Conservation (phyloP, 2,329 filamentous ascomycete genomes). For the Hymenoscyphus fructigenus region DNA sequence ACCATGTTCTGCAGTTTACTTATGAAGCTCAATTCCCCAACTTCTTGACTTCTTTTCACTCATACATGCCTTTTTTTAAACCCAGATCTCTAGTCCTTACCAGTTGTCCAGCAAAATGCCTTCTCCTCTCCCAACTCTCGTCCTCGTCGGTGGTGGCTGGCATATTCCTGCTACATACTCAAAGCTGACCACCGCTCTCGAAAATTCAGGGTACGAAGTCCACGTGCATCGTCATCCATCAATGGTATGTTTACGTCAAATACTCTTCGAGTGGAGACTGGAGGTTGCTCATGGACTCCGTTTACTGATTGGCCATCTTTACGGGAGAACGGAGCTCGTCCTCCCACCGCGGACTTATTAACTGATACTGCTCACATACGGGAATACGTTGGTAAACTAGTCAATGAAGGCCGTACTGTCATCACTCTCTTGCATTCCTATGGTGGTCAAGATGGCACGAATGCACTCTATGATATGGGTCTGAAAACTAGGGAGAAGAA, state of each 20-base stretch:
- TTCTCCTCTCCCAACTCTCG: slow-evolving; percentile 8
- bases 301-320: neutral
- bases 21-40: too few relatives aligned
- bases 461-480: slow-evolving; percentile 13
- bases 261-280: too few relatives aligned
- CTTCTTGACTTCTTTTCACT: too few relatives aligned
- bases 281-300: neutral
- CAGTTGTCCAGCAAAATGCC: neutral
- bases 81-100: too few relatives aligned
- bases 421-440: slow-evolving; percentile 19
- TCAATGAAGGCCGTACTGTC: slow-evolving; percentile 8
- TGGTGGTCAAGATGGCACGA: slow-evolving; percentile 19
- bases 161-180: slow-evolving; percentile 14
- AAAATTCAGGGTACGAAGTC: slow-evolving; percentile 14
- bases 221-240: slow-evolving; percentile 13
- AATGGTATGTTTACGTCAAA: slow-evolving; percentile 7
- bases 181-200: slow-evolving; percentile 15
- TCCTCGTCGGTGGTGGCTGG: slow-evolving; percentile 13
- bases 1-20: too few relatives aligned
- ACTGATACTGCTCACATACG: slow-evolving; percentile 14
- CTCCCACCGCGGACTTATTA: slow-evolving; percentile 15
- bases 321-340: slow-evolving; percentile 5
- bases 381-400: slow-evolving; percentile 9
- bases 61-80: too few relatives aligned
- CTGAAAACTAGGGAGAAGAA: neutral